Percentiles rank a stretch among this genome's conserved stretches.
phyloP scores from a whole-genome alignment of 108 stramenopile genomes.

The Aurantiochytrium sp. region DNA sequence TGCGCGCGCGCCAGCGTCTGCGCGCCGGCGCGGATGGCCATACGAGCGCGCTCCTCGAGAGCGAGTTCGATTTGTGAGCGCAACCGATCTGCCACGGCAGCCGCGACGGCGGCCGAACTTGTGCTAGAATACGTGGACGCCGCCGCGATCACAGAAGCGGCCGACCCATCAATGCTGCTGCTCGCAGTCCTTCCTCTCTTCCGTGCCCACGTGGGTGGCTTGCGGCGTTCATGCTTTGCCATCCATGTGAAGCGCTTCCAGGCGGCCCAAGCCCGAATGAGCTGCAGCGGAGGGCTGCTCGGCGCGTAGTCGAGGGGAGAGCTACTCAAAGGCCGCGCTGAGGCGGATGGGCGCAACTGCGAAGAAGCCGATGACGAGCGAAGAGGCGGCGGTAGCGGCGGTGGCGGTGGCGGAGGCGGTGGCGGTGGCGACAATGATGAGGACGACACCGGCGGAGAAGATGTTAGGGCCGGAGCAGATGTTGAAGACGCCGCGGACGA shows the following conservation, averaged over 20 bases:
- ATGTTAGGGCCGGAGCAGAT: too few species aligned
- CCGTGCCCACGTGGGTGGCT: not conserved
- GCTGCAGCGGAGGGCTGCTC: not conserved
- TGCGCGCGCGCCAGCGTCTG: not conserved
- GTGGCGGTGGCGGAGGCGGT: too few species aligned
- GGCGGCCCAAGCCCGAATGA: not conserved
- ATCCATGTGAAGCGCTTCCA: not conserved
- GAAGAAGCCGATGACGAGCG: too few species aligned
- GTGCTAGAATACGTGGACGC: not conserved
- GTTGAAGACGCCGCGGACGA: too few species aligned
- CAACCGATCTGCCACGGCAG: not conserved
- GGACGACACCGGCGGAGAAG: too few species aligned
- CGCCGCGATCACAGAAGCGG: not conserved
- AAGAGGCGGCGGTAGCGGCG: too few species aligned
- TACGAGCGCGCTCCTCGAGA: not conserved
- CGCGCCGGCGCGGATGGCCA: not conserved
- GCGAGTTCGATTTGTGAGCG: not conserved
- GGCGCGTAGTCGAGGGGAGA: not conserved
- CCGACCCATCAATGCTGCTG: not conserved
- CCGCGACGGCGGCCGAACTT: not conserved
- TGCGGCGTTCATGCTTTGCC: too few species aligned
- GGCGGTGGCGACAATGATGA: too few species aligned
- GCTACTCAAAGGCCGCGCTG: not conserved
- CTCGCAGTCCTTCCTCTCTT: not conserved
- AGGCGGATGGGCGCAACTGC: too few species aligned